These are phyloP conservation scores for Triticum turgidum DNA, from an alignment of 176 grass and related monocot species.

Conservation along the genomic window DNA sequence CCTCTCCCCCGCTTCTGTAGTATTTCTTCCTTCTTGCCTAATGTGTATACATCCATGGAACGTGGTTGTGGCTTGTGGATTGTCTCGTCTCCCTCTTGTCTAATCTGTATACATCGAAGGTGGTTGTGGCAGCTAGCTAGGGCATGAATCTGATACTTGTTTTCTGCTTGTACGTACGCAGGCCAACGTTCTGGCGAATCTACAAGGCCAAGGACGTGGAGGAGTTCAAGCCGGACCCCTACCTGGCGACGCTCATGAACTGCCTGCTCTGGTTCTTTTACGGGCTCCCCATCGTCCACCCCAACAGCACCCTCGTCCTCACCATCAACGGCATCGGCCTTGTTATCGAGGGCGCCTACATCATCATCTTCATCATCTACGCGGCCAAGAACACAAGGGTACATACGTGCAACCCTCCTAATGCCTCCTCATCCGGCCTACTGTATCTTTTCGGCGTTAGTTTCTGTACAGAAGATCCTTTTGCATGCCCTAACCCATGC, in stretches of 20 bases:
- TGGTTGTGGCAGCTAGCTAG: too few relatives aligned
- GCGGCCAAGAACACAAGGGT: neutral
- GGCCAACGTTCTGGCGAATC: constrained; percentile 59
- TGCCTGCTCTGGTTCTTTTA: constrained; percentile 79
- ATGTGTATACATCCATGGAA: too few relatives aligned
- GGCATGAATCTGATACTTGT: too few relatives aligned
- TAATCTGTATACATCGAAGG: too few relatives aligned
- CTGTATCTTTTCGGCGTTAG: too few relatives aligned
- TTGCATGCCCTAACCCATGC: too few relatives aligned
- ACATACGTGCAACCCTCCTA: too few relatives aligned
- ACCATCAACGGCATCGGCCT: constrained; percentile 55
- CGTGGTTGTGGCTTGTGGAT: too few relatives aligned
- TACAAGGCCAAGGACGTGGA: constrained; percentile 49
- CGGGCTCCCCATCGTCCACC: constrained; percentile 55
- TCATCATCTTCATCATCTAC: constrained; percentile 48
- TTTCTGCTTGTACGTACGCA: too few relatives aligned
- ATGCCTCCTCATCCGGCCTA: too few relatives aligned
- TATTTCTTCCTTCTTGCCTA: constrained; percentile 47
- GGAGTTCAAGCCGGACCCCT: constrained; percentile 58
- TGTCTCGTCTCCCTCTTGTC: too few relatives aligned
- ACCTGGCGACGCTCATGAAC: constrained; percentile 77
- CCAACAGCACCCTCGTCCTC: constrained; percentile 46
- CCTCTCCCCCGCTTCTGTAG: constrained; percentile 22
- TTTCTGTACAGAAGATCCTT: too few relatives aligned
- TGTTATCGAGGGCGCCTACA: constrained; percentile 44